Base-by-base conservation (phyloP, 1,284 basidiomycete genomes). In the Sphaerobolus stellatus region DNA sequence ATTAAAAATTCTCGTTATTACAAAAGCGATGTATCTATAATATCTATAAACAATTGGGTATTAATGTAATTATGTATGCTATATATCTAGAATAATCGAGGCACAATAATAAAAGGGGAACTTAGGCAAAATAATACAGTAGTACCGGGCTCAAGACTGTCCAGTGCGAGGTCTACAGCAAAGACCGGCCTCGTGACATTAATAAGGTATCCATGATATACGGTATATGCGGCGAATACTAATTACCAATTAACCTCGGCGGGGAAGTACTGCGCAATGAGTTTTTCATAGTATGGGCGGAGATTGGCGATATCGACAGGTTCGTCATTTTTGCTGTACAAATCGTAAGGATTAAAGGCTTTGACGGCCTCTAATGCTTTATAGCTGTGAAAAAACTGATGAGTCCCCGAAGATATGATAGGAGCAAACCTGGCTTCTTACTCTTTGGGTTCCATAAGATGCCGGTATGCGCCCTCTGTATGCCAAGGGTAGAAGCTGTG, bases 401-500 rank as follows among this genome's bases (percentile, higher is more conserved):
- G 24, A 20, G 46, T 18, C 18, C 18, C 18, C 11, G 24, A 18
- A 14, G 24, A 24, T 24, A 27, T 20, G 3, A 45, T 20, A 27
- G 16, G 14, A 50, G n/a, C 30, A 33, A 24, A 31, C 16, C 25
- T 24, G n/a, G n/a, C 48, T 43, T 25, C 40, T 8, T 20, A 61
- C 63, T 61, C 52, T 82, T 82, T 24, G 83, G 83, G 66, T 84
- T 85, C 62, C 53, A 82, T 86, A 48, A 95, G 80, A 67, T 94
- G 86, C 28, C 71, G 67, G 73, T 94, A 95, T 1, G 91, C 92
- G 56, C 80, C 81, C 67, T 92, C 91, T 49, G 90, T 81, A 69
- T 93, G 91, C 91, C 92, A 94, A n/a, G 93, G 92, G 75, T 95
- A 95, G 78, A 95, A 95, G 62, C 88, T 91, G 75, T 96, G 93